A percentile compares a stretch with the other conserved stretches of the same genome.
These are phyloP conservation scores for Apiospora rasikravindrae DNA, from an alignment of 2,329 filamentous ascomycete species.

Conservation along the genomic window DNA sequence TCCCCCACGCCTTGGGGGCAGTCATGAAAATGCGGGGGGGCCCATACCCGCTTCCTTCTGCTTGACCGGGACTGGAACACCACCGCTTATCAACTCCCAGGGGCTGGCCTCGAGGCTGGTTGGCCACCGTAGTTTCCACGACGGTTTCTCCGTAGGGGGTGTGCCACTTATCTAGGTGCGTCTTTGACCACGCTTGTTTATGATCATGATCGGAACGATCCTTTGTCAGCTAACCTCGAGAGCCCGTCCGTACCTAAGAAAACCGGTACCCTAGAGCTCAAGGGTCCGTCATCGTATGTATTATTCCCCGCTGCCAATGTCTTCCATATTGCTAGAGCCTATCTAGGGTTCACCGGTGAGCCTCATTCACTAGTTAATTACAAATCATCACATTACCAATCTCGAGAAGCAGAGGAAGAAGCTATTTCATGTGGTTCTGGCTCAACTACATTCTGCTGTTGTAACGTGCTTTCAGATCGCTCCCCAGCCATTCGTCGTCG, in stretches of 20 bases:
- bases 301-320: not conserved
- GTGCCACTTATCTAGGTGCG: not conserved
- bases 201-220: not conserved
- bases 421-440: not conserved
- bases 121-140: not conserved
- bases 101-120: not conserved
- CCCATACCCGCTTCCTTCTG: not conserved
- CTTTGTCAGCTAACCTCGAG: not conserved
- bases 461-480: not conserved
- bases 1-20: not conserved
- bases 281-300: not conserved
- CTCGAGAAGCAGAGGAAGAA: not conserved
- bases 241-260: too few species aligned
- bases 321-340: not conserved
- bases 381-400: not conserved
- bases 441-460: not conserved
- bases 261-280: not conserved
- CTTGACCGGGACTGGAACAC: not conserved
- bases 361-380: constrained; percentile 1
- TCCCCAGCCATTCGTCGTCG: not conserved
- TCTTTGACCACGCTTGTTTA: not conserved
- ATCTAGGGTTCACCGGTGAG: not conserved
- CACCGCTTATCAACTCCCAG: not conserved
- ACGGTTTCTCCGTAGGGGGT: not conserved
- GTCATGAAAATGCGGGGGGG: not conserved